phyloP scores from a whole-genome alignment of 495 filamentous ascomycete species.

The Hypoxylon subgilvum region DNA sequence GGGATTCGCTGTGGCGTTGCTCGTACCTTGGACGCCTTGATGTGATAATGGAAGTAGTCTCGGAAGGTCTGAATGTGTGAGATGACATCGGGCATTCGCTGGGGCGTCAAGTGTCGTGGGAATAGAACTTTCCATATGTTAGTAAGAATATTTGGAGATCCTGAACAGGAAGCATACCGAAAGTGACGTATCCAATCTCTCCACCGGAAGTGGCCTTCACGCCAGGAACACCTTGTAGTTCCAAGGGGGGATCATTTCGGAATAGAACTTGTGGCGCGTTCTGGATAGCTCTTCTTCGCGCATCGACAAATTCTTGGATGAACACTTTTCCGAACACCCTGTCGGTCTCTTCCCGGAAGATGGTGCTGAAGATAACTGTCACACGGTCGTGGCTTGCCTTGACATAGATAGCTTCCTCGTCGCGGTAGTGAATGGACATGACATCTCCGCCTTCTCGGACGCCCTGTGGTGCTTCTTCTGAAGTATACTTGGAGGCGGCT shows the following conservation, averaged over 20 bases:
- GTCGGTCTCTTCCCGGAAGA: constrained; percentile 97
- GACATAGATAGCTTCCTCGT: constrained; percentile 99
- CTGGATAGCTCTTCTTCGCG: constrained; percentile 89
- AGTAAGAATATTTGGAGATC: constrained; percentile 4
- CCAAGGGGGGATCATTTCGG: constrained; percentile 90
- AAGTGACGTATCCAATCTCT: constrained; percentile 95
- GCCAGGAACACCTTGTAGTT: constrained; percentile 84
- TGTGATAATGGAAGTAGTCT: constrained; percentile 99
- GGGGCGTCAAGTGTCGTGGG: constrained; percentile 87
- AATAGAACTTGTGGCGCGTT: constrained; percentile 99
- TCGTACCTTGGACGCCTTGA: constrained; percentile 92
- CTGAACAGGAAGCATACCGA: constrained; percentile 65
- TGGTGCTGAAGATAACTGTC: constrained; percentile 97
- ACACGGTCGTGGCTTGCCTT: constrained; percentile 96
- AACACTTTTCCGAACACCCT: constrained; percentile 97
- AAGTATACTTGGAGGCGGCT: constrained; percentile 85
- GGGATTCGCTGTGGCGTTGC: background rate
- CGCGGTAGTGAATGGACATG: constrained; percentile 95
- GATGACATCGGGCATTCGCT: constrained; percentile 91
- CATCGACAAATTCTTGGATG: constrained; percentile 93
- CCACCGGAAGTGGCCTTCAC: constrained; percentile 72
- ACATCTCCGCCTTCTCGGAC: constrained; percentile 87
- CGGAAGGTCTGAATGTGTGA: constrained; percentile 99
- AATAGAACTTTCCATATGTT: constrained; percentile 83
- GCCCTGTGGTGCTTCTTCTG: constrained; percentile 89